These are phyloP conservation scores for Bromus sterilis DNA, from an alignment of 176 grass and related monocot genomes.

Conservation along the genomic window DNA sequence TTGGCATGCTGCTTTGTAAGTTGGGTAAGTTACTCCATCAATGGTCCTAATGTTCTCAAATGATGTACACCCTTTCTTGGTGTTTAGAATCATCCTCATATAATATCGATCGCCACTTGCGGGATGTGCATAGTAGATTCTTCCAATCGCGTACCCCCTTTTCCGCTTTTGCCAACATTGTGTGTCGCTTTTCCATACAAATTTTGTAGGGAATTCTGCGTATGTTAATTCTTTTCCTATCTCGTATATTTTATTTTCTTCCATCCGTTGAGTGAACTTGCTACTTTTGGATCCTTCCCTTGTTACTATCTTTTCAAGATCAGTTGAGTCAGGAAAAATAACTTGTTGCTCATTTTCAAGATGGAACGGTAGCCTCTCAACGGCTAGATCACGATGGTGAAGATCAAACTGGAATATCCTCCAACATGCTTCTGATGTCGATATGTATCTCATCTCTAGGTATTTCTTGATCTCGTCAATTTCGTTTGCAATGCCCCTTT, in stretches of 20 bases:
- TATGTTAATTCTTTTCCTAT: background rate
- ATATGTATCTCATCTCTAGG: constrained; percentile 2
- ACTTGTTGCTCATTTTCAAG: background rate
- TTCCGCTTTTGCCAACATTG: background rate
- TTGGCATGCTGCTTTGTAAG: constrained; percentile 15
- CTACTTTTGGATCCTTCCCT: background rate
- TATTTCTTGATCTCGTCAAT: constrained; percentile 17
- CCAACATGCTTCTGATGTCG: background rate
- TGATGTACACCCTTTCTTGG: background rate
- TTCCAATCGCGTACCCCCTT: background rate
- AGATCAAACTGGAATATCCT: constrained; percentile 1
- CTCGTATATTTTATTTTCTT: background rate
- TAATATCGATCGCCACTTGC: background rate
- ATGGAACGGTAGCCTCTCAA: constrained; percentile 11
- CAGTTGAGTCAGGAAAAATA: background rate
- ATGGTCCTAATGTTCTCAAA: background rate
- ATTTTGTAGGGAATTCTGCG: background rate
- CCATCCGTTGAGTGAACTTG: constrained; percentile 20
- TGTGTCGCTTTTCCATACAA: background rate
- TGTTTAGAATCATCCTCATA: background rate
- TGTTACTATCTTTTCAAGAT: background rate
- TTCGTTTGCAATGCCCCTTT: background rate
- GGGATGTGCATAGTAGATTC: background rate
- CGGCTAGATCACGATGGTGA: background rate
- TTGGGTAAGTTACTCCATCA: background rate